Evolutionary conservation across 768 basidiomycete genomes (phyloP).

Genomic region (Termitomyces sp.): DNA sequence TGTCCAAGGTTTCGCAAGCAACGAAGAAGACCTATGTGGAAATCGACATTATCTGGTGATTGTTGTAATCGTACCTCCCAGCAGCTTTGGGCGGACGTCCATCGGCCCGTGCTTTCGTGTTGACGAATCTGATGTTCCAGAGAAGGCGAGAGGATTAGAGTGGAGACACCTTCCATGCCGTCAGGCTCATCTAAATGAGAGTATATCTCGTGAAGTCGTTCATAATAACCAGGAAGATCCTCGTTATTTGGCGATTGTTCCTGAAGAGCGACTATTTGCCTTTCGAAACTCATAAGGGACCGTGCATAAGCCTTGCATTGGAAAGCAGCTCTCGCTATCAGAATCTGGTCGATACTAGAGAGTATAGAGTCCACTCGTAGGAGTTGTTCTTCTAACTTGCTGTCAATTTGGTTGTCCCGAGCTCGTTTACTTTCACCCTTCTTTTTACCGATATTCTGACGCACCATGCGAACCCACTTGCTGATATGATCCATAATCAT

Average conservation of each 20-base stretch:
- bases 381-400: constrained; percentile 56
- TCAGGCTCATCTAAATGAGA: constrained; percentile 96
- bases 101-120: constrained; percentile 93
- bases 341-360: constrained; percentile 76
- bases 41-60: constrained; percentile 83
- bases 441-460: constrained; percentile 57
- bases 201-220: constrained; percentile 93
- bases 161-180: constrained; percentile 97
- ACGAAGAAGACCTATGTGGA: constrained; percentile 85
- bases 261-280: constrained; percentile 60
- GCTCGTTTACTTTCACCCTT: constrained; percentile 50
- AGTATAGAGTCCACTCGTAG: constrained; percentile 76
- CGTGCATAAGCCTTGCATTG: constrained; percentile 94
- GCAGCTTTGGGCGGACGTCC: constrained; percentile 99
- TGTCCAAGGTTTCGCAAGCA: constrained; percentile 95
- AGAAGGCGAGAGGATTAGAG: constrained; percentile 82
- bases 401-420: constrained; percentile 33
- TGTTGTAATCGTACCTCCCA: constrained; percentile 96
- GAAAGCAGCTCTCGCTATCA: constrained; percentile 92
- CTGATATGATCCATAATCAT: constrained; percentile 93
- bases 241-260: constrained; percentile 35
- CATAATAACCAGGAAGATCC: constrained; percentile 73
- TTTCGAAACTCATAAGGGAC: constrained; percentile 93
- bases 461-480: constrained; percentile 77
- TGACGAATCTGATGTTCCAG: constrained; percentile 96